Conservation (phyloP, 2,329 filamentous ascomycete species). For the Phialocephala subalpina region DNA sequence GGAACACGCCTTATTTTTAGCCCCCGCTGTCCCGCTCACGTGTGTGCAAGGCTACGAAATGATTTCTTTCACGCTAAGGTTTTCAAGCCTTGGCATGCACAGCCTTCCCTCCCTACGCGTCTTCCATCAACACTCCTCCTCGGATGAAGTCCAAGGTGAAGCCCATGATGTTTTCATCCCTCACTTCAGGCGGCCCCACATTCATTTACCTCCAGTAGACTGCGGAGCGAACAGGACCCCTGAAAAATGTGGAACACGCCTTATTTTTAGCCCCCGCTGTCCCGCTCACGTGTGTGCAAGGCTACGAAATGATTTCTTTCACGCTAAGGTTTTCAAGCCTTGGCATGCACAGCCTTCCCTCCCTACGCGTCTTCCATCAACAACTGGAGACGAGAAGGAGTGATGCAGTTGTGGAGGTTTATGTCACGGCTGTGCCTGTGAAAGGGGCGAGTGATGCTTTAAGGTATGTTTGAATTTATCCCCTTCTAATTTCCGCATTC, state of each 20-base stretch:
- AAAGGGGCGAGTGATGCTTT: slow-evolving; percentile 77
- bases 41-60: background rate
- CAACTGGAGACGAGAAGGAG: slow-evolving; percentile 67
- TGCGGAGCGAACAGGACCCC: too few relatives aligned
- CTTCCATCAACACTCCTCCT: background rate
- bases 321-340: background rate
- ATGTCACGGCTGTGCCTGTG: slow-evolving; percentile 76
- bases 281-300: background rate
- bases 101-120: background rate
- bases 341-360: background rate
- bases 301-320: background rate
- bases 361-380: background rate
- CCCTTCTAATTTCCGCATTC: background rate
- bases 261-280: background rate
- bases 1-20: background rate
- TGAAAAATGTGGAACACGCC: background rate
- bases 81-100: background rate
- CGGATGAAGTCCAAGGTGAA: too few relatives aligned
- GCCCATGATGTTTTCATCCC: too few relatives aligned
- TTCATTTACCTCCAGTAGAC: too few relatives aligned
- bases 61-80: background rate
- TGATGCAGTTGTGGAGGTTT: slow-evolving; percentile 66
- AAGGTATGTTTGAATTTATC: slow-evolving; percentile 60
- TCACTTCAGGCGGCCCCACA: too few relatives aligned
- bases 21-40: background rate